Evolutionary conservation across 306 rosid genomes (phyloP).

Genomic region (Acacia confusa): DNA sequence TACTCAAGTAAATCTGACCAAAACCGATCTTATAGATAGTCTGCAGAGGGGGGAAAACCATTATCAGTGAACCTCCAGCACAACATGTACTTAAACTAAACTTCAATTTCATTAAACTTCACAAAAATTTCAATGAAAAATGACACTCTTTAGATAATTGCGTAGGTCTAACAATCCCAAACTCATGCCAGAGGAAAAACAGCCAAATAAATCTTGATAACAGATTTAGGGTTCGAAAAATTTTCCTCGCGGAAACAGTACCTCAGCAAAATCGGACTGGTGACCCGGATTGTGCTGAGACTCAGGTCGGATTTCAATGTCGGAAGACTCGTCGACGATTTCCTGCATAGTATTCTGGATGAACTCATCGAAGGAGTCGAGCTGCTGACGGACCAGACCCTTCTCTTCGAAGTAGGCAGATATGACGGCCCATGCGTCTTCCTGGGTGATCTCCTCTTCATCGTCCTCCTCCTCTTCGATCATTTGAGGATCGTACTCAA

Average conservation of each 20-base stretch:
- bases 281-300: slow-evolving; percentile 97
- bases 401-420: slow-evolving; percentile 97
- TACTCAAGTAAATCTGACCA: slow-evolving; percentile 95
- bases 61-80: slow-evolving; percentile 14
- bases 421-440: slow-evolving; percentile 97
- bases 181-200: neutral
- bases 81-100: neutral
- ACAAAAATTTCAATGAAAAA: neutral
- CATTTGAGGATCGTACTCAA: slow-evolving; percentile 69
- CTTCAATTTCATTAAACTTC: neutral
- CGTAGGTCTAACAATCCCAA: neutral
- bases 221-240: neutral
- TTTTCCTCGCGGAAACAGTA: slow-evolving; percentile 11
- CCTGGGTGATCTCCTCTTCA: slow-evolving; percentile 87
- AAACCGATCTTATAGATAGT: slow-evolving; percentile 78
- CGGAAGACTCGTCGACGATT: slow-evolving; percentile 90
- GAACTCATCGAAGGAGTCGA: slow-evolving; percentile 95
- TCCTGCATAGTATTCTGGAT: slow-evolving; percentile 98
- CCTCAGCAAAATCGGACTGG: slow-evolving; percentile 88
- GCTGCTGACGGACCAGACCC: slow-evolving; percentile 91
- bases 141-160: neutral
- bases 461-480: slow-evolving; percentile 66
- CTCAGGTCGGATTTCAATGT: slow-evolving; percentile 94
- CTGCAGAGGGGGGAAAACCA: slow-evolving; percentile 41
- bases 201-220: neutral